Base-by-base conservation (phyloP, 176 grass and related monocot genomes). In the Neostapfia colusana region DNA sequence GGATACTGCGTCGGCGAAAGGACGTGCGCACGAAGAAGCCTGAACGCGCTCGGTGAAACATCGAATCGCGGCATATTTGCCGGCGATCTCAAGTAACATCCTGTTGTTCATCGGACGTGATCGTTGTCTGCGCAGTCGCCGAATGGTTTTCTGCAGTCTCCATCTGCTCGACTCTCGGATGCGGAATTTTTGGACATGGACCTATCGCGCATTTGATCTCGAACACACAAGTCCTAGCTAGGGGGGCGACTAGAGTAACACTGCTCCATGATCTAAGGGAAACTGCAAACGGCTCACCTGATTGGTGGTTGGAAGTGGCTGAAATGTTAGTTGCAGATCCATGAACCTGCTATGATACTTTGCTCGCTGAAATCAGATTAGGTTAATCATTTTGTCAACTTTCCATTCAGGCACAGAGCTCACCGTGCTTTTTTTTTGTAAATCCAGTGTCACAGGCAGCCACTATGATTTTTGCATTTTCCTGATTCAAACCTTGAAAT, bases 31-130 rank as follows among this genome's bases (percentile, higher is more conserved):
- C 8, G 3, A 75, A 74, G 3, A 75, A 74, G 63, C 34, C 14
- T 27, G 10, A 3, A 3, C 10, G 6, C 2, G 58, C 18, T 17
- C 4, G 68, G 74, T 68, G 61, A 42, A 27, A 53, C 85, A 28
- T 83, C 85, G 43, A 67, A 62, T 88, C 69, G 63, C n/a, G 49
- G 62, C n/a, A 10, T 55, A 38, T 69, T 69, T 75, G 75, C 54
- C 80, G 69, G 63, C 61, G 54, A 83, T 83, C 43, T 35, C 36
- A 79, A 63, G 86, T 35, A 79, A 63, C 43, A 20, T 55, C 38
- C 36, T 27, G 10, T 18, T 37, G 37, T 63, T 10, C 31, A 7
- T 67, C 56, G 24, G 36, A 40, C 34, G 78, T 37, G 4, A 28
- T 26, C 0, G 41, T 43, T 20, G 48, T 25, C 2, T 17, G 3